Conservation (phyloP, 169 alveolate genomes). For the Gregarina niphandrodes region DNA sequence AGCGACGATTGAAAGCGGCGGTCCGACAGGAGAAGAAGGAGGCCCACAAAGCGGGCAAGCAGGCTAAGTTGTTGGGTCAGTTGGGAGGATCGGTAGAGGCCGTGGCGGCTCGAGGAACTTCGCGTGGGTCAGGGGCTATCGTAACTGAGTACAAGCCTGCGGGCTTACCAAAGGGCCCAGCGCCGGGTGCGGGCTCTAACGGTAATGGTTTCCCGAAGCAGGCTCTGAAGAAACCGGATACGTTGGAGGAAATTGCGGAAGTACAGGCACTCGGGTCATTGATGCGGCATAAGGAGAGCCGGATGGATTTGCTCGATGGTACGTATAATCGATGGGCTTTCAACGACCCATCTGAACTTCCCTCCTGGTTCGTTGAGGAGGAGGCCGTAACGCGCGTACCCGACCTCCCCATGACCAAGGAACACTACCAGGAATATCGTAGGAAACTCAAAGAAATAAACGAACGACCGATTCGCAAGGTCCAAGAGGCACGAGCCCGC, state of each 20-base stretch:
- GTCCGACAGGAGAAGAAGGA: neutral
- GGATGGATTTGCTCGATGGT: conserved; percentile 71
- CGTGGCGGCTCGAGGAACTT: too few relatives aligned
- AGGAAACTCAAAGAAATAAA: conserved; percentile 69
- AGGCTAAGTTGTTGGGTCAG: too few relatives aligned
- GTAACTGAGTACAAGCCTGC: too few relatives aligned
- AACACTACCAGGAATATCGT: conserved; percentile 64
- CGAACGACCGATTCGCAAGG: conserved; percentile 83
- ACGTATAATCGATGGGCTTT: conserved; percentile 76
- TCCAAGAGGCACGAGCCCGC: neutral
- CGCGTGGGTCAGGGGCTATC: too few relatives aligned
- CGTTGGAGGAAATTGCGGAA: too few relatives aligned
- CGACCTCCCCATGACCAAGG: conserved; percentile 78
- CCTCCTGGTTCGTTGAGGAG: conserved; percentile 89
- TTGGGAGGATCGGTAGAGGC: too few relatives aligned
- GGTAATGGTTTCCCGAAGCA: too few relatives aligned
- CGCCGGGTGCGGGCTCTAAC: too few relatives aligned
- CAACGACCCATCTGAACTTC: conserved; percentile 56
- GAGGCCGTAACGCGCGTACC: conserved; percentile 69
- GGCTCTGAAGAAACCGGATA: too few relatives aligned
- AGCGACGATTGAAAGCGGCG: too few relatives aligned
- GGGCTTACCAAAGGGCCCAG: too few relatives aligned
- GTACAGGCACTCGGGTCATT: conserved; percentile 19
- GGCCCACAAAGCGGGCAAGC: too few relatives aligned
- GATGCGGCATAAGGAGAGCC: conserved; percentile 36